Percentiles rank a stretch among this genome's conserved stretches.
These are phyloP conservation scores for Cenchrus fungigraminus DNA, from an alignment of 176 grass and related monocot genomes.

Conservation along the genomic window DNA sequence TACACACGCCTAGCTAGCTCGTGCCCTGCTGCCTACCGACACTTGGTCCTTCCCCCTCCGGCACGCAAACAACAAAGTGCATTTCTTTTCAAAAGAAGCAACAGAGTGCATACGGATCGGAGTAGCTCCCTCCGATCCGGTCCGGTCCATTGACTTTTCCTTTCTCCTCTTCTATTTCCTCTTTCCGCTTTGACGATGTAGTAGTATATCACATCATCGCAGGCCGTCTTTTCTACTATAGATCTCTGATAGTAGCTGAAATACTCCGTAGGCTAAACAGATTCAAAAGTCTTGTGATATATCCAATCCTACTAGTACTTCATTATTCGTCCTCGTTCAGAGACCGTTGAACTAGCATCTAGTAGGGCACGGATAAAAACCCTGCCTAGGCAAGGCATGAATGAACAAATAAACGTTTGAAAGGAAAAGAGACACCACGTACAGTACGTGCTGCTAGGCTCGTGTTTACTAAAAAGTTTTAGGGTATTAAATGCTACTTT, in stretches of 20 bases:
- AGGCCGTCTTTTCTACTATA: background rate
- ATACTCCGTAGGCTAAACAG: background rate
- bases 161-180: background rate
- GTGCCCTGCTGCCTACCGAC: background rate
- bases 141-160: background rate
- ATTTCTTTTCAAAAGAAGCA: no score
- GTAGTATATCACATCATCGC: background rate
- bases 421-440: background rate
- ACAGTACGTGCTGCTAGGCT: no score
- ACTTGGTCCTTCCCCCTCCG: background rate
- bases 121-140: no score
- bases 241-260: background rate
- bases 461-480: no score
- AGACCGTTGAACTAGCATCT: background rate
- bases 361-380: background rate
- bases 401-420: background rate
- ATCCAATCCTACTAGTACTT: background rate
- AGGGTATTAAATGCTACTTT: no score
- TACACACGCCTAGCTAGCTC: background rate
- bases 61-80: no score
- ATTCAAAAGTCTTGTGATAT: background rate
- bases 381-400: background rate
- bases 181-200: conserved; percentile 9
- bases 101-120: no score
- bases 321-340: background rate